Conservation (phyloP, 2,329 filamentous ascomycete species). For the Xylaria sp. region DNA sequence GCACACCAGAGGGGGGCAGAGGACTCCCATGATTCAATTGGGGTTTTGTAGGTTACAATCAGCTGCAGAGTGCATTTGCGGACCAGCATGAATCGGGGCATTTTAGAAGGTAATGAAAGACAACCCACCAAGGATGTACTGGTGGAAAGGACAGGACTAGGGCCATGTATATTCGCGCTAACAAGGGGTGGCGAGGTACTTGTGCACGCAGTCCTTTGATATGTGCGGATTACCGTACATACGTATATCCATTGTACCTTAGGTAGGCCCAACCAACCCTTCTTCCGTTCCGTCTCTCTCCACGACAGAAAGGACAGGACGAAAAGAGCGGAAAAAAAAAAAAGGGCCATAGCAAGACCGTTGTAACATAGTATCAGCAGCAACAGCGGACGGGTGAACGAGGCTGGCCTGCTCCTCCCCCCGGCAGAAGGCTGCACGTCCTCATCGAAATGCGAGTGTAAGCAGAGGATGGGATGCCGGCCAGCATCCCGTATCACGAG, state of each 20-base stretch:
- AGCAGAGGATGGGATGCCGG: background rate
- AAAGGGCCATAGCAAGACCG: conserved; percentile 7
- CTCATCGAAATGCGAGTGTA: background rate
- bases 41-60: conserved; percentile 30
- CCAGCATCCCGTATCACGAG: conserved; percentile 1
- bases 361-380: background rate
- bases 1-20: conserved; percentile 22
- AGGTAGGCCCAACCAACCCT: background rate
- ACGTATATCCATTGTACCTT: background rate
- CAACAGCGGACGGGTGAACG: conserved; percentile 3
- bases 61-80: conserved; percentile 26
- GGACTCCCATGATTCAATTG: conserved; percentile 28
- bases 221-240: background rate
- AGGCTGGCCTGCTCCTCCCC: conserved; percentile 10
- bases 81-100: conserved; percentile 25
- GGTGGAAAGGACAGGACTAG: conserved; percentile 9
- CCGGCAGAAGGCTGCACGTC: conserved; percentile 12
- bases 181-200: conserved; percentile 31
- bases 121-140: conserved; percentile 19
- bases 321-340: background rate
- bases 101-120: conserved; percentile 25
- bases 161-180: conserved; percentile 28
- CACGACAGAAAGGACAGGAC: background rate
- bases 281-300: background rate
- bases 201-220: conserved; percentile 1